Evolutionary conservation across 1,284 basidiomycete species (phyloP).

Genomic region (Inonotus hispidus): DNA sequence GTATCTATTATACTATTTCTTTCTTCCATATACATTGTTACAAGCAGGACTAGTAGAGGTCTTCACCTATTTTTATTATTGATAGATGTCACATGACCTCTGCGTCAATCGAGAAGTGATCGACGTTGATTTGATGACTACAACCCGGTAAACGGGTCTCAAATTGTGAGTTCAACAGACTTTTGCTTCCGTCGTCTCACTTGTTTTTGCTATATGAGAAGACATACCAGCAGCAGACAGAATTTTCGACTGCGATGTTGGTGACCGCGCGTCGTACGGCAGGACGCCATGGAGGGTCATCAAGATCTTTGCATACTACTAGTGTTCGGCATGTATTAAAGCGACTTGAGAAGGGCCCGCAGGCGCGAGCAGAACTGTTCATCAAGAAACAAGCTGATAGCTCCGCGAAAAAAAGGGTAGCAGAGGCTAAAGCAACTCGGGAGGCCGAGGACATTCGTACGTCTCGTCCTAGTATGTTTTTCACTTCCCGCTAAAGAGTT

Average conservation of each 20-base stretch:
- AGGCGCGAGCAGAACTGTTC: background rate
- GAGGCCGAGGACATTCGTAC: background rate
- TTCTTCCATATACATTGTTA: too few species aligned
- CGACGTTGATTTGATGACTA: background rate
- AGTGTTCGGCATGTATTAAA: background rate
- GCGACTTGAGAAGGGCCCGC: constrained; percentile 4
- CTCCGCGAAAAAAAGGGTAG: background rate
- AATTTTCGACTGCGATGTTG: constrained; percentile 1
- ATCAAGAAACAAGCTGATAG: background rate
- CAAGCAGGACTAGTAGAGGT: too few species aligned
- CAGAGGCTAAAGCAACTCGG: background rate
- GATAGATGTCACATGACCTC: too few species aligned
- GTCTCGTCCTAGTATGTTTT: background rate
- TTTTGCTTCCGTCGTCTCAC: background rate
- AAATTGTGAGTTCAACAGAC: background rate
- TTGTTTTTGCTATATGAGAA: background rate
- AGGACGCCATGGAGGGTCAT: background rate
- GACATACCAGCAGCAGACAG: background rate
- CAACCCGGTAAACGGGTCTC: background rate
- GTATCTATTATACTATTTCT: too few species aligned
- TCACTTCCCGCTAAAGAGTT: background rate
- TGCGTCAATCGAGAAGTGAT: background rate
- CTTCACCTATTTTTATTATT: too few species aligned
- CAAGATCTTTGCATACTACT: background rate
- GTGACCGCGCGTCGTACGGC: constrained; percentile 3